Base-by-base conservation (phyloP, 495 filamentous ascomycete genomes). In the Aspergillus mulundensis region DNA sequence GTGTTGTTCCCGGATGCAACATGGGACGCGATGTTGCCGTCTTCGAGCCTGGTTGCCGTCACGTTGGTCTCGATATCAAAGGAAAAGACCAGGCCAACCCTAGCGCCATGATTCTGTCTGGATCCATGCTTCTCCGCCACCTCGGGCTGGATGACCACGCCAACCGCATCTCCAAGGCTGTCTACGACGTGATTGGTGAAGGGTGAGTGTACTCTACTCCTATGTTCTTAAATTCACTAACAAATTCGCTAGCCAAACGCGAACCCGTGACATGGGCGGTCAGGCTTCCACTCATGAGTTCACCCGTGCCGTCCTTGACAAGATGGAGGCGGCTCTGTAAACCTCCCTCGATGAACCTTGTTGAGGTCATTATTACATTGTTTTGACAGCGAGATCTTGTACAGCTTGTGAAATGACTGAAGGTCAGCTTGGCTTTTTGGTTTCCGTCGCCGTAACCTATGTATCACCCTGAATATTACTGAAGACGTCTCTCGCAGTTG, bases 11-110 rank as follows among this genome's bases (percentile, higher is more conserved):
- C 55, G 94, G 94, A 64, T 96, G 91, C 84, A 98, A 97, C 80
- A 98, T 98, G 91, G 94, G 94, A 65, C 89, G 94, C 58, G 91
- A 97, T 57, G 88, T 97, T 57, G 95, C 95, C 63, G 93, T 98
- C 52, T 98, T 98, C 75, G 94, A 98, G 81, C 94, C 94, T 60
- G 94, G 94, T 51, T 98, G 94, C 84, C 84, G 94, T 70, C 94
- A 98, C 80, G 94, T 98, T 60, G 94, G 94, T 73, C 87, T 98
- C 16, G 94, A 98, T 69, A 98, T 98, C 76, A 93, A 97, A 81
- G 94, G 95, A 73, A 95, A 95, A 78, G 91, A 97, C 73, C 91
- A 98, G 77, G 94, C 94, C 48, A 98, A 98, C 82, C 94, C 94
- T 24, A 96, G 91, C 44, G 94, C 94, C 56, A 84, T 98, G 75